A percentile compares a stretch with the other conserved stretches of the same genome.
Conservation (phyloP, 2,329 filamentous ascomycete species). For the Hypoxylon sp. region DNA sequence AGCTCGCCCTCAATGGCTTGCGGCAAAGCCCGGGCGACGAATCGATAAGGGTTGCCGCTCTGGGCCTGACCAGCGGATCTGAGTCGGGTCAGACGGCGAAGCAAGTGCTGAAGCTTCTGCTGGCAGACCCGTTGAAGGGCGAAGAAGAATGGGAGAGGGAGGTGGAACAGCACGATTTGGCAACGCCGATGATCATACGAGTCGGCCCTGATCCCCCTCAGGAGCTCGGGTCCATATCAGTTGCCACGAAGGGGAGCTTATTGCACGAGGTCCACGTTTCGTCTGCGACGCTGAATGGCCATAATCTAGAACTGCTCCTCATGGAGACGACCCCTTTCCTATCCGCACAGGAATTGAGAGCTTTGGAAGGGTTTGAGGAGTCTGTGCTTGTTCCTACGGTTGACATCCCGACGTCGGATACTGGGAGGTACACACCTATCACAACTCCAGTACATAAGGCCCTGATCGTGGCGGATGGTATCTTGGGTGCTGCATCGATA, state of each 20-base stretch:
- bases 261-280: conserved; percentile 74
- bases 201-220: conserved; percentile 59
- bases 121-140: conserved; percentile 77
- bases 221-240: conserved; percentile 60
- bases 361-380: conserved; percentile 68
- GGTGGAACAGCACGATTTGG: conserved; percentile 66
- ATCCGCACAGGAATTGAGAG: conserved; percentile 58
- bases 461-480: conserved; percentile 79
- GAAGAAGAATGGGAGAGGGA: conserved; percentile 77
- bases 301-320: conserved; percentile 76
- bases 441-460: conserved; percentile 88
- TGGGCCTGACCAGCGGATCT: conserved; percentile 62
- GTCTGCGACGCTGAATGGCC: conserved; percentile 71
- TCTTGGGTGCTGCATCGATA: conserved; percentile 75
- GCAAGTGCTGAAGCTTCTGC: conserved; percentile 76
- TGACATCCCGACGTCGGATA: conserved; percentile 75
- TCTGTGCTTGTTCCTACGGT: conserved; percentile 82
- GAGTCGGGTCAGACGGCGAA: conserved; percentile 67
- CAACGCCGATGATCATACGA: conserved; percentile 74
- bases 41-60: conserved; percentile 71
- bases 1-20: conserved; percentile 78
- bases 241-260: conserved; percentile 59
- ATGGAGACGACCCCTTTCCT: conserved; percentile 67
- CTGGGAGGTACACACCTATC: conserved; percentile 75
- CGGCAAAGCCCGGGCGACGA: conserved; percentile 70